Conservation (phyloP, 768 basidiomycete species). For the Lentinula lateritia region DNA sequence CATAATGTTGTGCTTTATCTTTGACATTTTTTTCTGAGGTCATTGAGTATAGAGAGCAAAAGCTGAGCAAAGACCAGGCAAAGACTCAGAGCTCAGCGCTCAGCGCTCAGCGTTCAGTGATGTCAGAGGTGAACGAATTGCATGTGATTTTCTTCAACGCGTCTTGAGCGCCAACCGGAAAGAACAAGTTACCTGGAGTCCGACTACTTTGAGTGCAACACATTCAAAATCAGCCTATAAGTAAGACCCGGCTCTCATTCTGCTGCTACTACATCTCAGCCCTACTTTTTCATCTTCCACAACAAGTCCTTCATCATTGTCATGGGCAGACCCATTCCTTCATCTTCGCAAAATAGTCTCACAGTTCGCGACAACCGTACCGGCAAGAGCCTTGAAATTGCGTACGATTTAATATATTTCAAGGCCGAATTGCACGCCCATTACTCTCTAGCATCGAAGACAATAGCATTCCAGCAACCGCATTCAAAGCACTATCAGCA, state of each 20-base stretch:
- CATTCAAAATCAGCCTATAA: not conserved
- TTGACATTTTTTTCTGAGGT: no score
- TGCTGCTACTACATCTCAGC: not conserved
- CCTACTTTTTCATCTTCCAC: not conserved
- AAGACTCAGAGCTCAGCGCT: not conserved
- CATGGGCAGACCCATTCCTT: slow-evolving; percentile 10
- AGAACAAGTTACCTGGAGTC: not conserved
- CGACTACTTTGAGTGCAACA: not conserved
- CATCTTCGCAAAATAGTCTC: slow-evolving; percentile 30
- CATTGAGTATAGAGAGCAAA: no score
- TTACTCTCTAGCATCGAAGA: slow-evolving; percentile 55
- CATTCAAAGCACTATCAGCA: slow-evolving; percentile 74
- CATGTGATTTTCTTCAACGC: slow-evolving; percentile 5
- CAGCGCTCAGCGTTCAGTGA: not conserved
- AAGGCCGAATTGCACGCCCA: not conserved
- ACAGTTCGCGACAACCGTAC: slow-evolving; percentile 83
- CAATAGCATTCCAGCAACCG: slow-evolving; percentile 75
- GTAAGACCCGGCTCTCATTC: not conserved
- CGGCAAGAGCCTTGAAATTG: slow-evolving; percentile 67
- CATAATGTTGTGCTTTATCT: not conserved
- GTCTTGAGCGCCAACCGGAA: not conserved
- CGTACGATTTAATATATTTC: slow-evolving; percentile 31
- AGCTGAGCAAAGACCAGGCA: no score
- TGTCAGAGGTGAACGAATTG: not conserved
- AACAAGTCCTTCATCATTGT: not conserved